Evolutionary conservation across 768 basidiomycete species (phyloP), one percentile per base, ranked within the genome.

Genomic region (Lactarius akahatsu): DNA sequence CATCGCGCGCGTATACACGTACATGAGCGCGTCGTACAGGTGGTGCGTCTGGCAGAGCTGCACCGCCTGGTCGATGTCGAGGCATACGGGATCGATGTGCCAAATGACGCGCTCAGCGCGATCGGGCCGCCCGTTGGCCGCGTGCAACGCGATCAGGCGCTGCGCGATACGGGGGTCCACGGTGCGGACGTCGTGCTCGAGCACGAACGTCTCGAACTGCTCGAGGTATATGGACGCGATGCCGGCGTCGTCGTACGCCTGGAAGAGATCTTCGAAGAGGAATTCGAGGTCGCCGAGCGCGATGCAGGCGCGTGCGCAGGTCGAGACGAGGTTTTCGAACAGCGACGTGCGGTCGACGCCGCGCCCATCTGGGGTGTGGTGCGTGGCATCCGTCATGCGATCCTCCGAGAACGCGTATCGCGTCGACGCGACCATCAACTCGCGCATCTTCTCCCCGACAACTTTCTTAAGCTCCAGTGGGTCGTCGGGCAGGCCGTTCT

Each of bases 61-160:
- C 70, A 98, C 90, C 5, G 90, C 90, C 77, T 98, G 96, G 73
- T 98, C 92, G 77, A 98, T 88, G 73, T 99, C 97, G 66, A 99
- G 78, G 71, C 89, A 92, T 2, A 85, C 78, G 1, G 96, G 94
- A 71, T 97, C 92, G 70, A 98, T 93, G 74, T 96, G 93, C 94
- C 95, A 98, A 62, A 99, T 96, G 64, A 98, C 80, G 36, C 86
- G 85, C 75, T 99, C 96, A 1, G 90, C 92, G 3, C 86, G 80
- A 58, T 92, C 90, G 9, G 89, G 86, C 41, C 87, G 84, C 15
- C 80, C 81, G 54, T 86, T 82, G 38, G 86, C 85, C 56, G 89
- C 91, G 71, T 97, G 92, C 52, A 92, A 77, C 1, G 85, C 83
- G 59, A 98, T 83, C 30, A 99, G 79, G 62, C 85, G 82, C 75